Evolutionary conservation across 768 basidiomycete genomes (phyloP), one percentile per base, ranked within the genome.

Genomic region (Auriscalpium orientale): DNA sequence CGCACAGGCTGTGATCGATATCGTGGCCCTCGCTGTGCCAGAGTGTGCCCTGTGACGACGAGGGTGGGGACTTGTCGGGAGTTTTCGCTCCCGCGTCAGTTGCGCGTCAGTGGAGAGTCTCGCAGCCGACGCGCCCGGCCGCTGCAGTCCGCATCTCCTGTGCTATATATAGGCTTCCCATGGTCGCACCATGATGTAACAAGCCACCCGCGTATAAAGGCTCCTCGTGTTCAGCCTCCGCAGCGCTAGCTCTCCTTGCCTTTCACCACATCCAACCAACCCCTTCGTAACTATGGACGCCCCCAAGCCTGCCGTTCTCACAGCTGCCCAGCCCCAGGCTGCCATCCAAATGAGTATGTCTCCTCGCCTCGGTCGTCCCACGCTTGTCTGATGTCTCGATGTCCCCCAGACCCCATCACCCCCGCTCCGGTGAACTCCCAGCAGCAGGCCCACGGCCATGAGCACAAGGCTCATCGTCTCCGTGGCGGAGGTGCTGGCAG

Each of bases 401-500:
- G 44, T 35, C 38, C 3, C 34, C 45, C 12, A 84, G 82, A 71
- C 61, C 73, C 74, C 6, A 75, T 78, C 72, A 77, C 72, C 66
- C 74, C 76, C 15, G 69, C 75, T 61, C 66, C 72, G 28, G 58
- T 66, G 46, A 66, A 58, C 20, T 65, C 70, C 9, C 70, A 74
- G 50, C 71, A 59, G 18, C 55, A 64, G 52, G 48, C 58, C n/a
- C 60, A 65, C 50, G 59, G 67, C 46, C 56, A 75, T 54, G 72
- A 78, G 56, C 72, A 70, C 57, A 78, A 76, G 61, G 79, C 82
- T 5, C 75, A 74, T 53, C 82, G 85, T 57, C 66, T 89, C 49
- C 82, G 87, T 55, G 87, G 87, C 57, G 87, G 83, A 64, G 87
- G 86, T 58, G 85, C 80, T 47, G 85, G 65, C 34, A 86, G 80